These are phyloP conservation scores for Sphagnum fallax DNA, from an alignment of 228 moss, liverwort and hornwort genomes.

Conservation along the genomic window DNA sequence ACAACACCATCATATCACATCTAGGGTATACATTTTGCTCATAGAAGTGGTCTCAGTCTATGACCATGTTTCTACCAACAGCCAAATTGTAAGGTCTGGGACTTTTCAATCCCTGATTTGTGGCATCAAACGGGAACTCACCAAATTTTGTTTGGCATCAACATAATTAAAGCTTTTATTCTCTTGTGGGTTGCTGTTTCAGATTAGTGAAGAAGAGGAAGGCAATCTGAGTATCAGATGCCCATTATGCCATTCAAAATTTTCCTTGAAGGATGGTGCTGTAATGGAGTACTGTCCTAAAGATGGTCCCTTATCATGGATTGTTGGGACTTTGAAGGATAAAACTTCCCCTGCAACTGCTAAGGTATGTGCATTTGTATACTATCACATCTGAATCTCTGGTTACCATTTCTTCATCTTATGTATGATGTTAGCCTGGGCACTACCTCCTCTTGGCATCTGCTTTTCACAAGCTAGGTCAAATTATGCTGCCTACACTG, in stretches of 20 bases:
- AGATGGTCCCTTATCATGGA: conserved; percentile 76
- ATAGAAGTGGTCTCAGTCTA: too few relatives aligned
- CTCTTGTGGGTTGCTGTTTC: background rate
- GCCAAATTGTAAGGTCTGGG: too few relatives aligned
- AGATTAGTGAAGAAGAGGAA: conserved; percentile 38
- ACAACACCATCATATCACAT: too few relatives aligned
- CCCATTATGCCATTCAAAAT: conserved; percentile 78
- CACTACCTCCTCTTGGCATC: background rate
- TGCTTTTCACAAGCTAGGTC: background rate
- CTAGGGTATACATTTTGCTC: too few relatives aligned
- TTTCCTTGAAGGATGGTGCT: conserved; percentile 56
- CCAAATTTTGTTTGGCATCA: too few relatives aligned
- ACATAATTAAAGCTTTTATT: background rate
- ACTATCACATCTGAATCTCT: background rate
- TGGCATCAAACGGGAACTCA: too few relatives aligned
- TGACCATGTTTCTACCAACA: too few relatives aligned
- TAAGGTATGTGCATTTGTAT: conserved; percentile 26
- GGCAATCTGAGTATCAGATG: conserved; percentile 46
- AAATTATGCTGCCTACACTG: background rate
- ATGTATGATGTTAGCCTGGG: background rate
- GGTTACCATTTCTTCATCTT: background rate
- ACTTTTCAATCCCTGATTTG: too few relatives aligned
- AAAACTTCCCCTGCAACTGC: conserved; percentile 46
- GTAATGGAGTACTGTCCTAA: conserved; percentile 64
- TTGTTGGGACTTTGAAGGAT: conserved; percentile 64